phyloP scores from a whole-genome alignment of 495 filamentous ascomycete species.

The Copromyces sp. region DNA sequence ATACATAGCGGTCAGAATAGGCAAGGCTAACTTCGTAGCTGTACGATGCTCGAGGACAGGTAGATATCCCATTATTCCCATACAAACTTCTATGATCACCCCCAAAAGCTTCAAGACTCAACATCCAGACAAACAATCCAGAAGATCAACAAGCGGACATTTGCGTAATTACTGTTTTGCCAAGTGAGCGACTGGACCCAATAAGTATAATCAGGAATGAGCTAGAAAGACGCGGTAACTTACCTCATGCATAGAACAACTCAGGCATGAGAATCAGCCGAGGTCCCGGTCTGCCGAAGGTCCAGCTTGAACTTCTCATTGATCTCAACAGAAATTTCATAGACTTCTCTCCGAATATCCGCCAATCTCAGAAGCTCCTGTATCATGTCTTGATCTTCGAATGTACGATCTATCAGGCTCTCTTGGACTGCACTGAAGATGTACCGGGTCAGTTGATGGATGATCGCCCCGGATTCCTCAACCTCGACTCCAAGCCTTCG shows the following conservation, averaged over 20 bases:
- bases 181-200: not conserved
- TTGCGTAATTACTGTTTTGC: not conserved
- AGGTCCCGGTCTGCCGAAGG: not conserved
- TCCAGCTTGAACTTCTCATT: not conserved
- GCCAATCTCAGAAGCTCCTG: not conserved
- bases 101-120: not conserved
- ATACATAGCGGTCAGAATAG: too few species aligned
- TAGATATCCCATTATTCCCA: too few species aligned
- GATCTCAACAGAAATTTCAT: too few species aligned
- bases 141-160: too few species aligned
- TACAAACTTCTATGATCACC: not conserved
- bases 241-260: not conserved
- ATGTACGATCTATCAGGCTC: not conserved
- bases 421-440: not conserved
- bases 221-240: not conserved
- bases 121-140: too few species aligned
- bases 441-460: not conserved
- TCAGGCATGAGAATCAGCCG: not conserved
- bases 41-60: too few species aligned
- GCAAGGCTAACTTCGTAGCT: too few species aligned
- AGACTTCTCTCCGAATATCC: not conserved
- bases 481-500: not conserved
- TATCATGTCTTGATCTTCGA: not conserved
- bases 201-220: not conserved
- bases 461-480: not conserved